Conservation (phyloP, 768 basidiomycete genomes). For the Dentipellis fragilis region DNA sequence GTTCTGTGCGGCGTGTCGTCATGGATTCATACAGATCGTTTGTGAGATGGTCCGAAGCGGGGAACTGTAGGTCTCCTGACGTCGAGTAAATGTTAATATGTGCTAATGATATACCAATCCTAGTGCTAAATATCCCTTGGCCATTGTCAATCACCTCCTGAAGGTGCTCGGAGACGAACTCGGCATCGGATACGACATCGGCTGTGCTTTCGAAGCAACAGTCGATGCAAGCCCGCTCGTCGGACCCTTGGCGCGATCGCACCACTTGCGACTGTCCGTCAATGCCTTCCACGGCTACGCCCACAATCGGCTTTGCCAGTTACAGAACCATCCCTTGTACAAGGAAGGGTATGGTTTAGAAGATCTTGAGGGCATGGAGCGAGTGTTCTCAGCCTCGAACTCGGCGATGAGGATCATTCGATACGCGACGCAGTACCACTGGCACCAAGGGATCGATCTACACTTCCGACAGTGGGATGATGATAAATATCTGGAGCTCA, state of each 20-base stretch:
- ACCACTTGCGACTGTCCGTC: not conserved
- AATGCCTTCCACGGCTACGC: constrained; percentile 1
- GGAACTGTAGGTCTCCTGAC: not conserved
- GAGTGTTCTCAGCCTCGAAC: not conserved
- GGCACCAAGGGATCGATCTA: not conserved
- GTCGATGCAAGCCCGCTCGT: not conserved
- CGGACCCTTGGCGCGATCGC: not conserved
- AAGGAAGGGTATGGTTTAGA: not conserved
- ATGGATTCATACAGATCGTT: not conserved
- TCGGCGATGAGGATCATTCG: not conserved
- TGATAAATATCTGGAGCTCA: not conserved
- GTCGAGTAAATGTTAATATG: not conserved
- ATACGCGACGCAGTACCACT: not conserved
- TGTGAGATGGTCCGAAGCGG: not conserved
- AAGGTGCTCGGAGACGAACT: not conserved
- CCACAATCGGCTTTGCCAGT: not conserved
- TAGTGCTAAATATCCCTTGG: constrained; percentile 1
- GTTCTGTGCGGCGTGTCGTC: not conserved
- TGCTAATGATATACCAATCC: not conserved
- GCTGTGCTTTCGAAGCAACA: not conserved
- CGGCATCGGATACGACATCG: constrained; percentile 1
- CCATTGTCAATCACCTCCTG: not conserved
- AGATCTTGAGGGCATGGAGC: not conserved
- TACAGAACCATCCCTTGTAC: not conserved
- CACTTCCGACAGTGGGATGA: not conserved